Evolutionary conservation across 2,329 filamentous ascomycete species (phyloP).

Genomic region (Aspergillus pseudotamarii): DNA sequence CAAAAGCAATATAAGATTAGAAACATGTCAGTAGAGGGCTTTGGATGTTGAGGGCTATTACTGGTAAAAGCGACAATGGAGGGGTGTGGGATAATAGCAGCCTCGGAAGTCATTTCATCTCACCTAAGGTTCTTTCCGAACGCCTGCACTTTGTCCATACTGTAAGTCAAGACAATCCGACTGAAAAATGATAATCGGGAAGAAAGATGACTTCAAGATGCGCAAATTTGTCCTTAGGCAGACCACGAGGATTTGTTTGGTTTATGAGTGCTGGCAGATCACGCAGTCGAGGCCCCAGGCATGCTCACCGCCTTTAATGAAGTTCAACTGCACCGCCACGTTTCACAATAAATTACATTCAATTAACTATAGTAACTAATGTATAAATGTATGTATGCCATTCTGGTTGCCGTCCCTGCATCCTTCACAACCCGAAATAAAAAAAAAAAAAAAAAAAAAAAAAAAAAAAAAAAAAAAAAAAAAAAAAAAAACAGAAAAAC

Average conservation of each 20-base stretch:
- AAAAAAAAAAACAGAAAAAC: background rate
- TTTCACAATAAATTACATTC: conserved; percentile 14
- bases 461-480: background rate
- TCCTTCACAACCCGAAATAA: background rate
- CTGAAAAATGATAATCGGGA: conserved; percentile 5
- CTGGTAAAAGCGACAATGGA: conserved; percentile 11
- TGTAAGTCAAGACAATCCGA: conserved; percentile 14
- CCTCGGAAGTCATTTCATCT: conserved; percentile 29
- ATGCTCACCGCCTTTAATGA: conserved; percentile 4
- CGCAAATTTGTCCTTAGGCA: conserved; percentile 2
- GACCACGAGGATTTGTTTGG: background rate
- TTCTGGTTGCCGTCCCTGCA: background rate
- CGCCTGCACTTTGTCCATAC: conserved; percentile 70
- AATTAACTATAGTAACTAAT: background rate
- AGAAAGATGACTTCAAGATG: background rate
- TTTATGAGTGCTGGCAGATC: conserved; percentile 5
- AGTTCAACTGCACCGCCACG: conserved; percentile 27
- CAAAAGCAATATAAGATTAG: conserved; percentile 45
- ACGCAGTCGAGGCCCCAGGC: conserved; percentile 13
- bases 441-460: background rate
- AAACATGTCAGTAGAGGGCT: conserved; percentile 35
- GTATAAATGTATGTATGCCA: background rate
- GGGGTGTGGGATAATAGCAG: conserved; percentile 10
- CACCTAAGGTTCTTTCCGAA: conserved; percentile 73
- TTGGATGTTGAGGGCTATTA: conserved; percentile 7